Base-by-base conservation (phyloP, 2,329 filamentous ascomycete genomes). In the Aureobasidium melanogenum region DNA sequence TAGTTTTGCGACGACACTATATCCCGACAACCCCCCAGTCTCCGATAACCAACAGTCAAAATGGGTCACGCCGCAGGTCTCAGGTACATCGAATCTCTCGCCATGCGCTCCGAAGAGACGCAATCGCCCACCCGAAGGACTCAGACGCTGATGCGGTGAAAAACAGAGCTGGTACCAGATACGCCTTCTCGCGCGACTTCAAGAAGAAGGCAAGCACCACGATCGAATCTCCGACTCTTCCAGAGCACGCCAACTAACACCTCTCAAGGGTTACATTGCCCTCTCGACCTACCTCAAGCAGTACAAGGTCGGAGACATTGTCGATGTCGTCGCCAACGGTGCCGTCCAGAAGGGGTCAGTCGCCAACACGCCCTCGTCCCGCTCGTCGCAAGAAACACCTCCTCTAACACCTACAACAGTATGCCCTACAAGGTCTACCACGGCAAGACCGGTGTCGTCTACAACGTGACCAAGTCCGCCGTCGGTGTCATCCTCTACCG, bases 351-450 rank as follows among this genome's bases (percentile, higher is more conserved):
- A 96, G 87, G 92, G 91, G 89, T 94, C 82, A 86, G 87, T 81
- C 48, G 59, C 56, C 44, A 22, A 43, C 52, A 36, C 19, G 38
- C 51, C 41, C 41, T 26, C 41, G 28, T 46, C 10, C 24, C 38
- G 39, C 41, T 28, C 30, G 41, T 26, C 51, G 51, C 51, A 32
- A 41, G 56, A 46, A 61, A 9, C 34, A 15, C 28, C 28, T 28
- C 24, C 24, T 55, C 55, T 57, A 26, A 61, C 54, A 63, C 66
- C 66, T n/a, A 65, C 63, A 71, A 77, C 73, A 91, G 91, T 84
- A 94, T 96, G 91, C 92, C 93, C 74, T 91, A 92, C 88, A 97
- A 97, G 86, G 89, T 96, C 82, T 97, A 96, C 88, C 92, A 97
- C 86, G 94, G 93, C 76, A 97, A 97, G 89, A 96, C 92, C 67